Evolutionary conservation across 805 yeast genomes (phyloP), one percentile per base, ranked within the genome.

Genomic region (Candida methanosorbosa): DNA sequence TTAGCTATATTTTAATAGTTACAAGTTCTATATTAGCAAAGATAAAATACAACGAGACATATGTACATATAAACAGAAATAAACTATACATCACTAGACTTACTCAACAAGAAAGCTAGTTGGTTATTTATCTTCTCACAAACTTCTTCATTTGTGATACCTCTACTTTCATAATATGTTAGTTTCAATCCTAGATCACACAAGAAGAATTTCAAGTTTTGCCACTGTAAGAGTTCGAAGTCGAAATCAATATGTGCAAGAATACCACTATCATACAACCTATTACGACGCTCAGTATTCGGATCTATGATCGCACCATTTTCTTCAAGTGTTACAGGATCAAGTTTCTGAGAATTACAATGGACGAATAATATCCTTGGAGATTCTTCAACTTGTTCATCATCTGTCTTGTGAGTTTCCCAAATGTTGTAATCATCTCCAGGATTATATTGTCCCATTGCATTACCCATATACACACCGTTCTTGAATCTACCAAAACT

Each of bases 381-480:
- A n/a, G 34, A 27, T 23, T 49, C 57, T 3, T 34, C 27, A 15
- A 51, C 49, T 3, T 37, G 35, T 2, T 39, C 45, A 3, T 32
- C 31, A 3, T 30, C 17, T 3, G 46, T 40, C 23, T 43, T 36
- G 30, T 59, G 61, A 18, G 46, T 48, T 22, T 41, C 31, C 38
- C 48, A 49, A 13, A 60, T 38, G 32, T 50, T 46, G 35, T 61
- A 74, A 53, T 83, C 94, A 29, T 68, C 69, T n/a, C 66, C 54
- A 3, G 88, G 85, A 49, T 80, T 75, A 40, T 64, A 73, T 54
- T 84, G 94, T 5, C 81, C 78, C 86, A 83, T 83, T 3, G 82
- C 84, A 9, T 78, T 71, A 14, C 88, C 90, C n/a, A 65, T 56
- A 49, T 69, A 80, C 8, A 61, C 62, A 11, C 54, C 59, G 31